Evolutionary conservation across 345 rosid species (phyloP).

Genomic region (Raphanus sativus): DNA sequence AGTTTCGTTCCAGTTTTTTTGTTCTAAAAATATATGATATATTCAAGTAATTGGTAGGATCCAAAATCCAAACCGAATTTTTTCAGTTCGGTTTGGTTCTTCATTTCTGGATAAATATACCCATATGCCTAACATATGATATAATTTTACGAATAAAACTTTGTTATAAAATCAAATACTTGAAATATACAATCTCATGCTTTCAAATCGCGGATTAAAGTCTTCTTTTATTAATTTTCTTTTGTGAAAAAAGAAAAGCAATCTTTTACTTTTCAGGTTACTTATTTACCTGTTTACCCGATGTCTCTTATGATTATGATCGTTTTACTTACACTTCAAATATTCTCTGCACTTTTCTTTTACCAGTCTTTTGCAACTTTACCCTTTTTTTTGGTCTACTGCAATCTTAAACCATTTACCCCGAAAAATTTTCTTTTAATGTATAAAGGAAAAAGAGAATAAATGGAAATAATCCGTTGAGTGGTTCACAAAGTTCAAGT

Average conservation of each 20-base stretch:
- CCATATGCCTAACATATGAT: too few relatives aligned
- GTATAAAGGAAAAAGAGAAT: neutral
- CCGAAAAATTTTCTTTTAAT: neutral
- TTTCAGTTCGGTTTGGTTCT: too few relatives aligned
- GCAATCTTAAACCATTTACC: neutral
- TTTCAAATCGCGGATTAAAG: too few relatives aligned
- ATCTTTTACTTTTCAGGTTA: slow-evolving; percentile 22
- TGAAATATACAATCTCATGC: too few relatives aligned
- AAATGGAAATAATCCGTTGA: neutral
- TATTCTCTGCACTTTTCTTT: slow-evolving; percentile 38
- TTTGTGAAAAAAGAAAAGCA: neutral
- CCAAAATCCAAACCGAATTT: too few relatives aligned
- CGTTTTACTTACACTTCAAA: slow-evolving; percentile 33
- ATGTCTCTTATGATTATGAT: slow-evolving; percentile 18
- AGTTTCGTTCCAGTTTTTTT: too few relatives aligned
- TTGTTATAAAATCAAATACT: too few relatives aligned
- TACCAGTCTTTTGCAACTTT: slow-evolving; percentile 27
- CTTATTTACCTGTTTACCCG: slow-evolving; percentile 33
- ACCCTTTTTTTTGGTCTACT: neutral
- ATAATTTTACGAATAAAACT: too few relatives aligned
- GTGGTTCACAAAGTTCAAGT: neutral
- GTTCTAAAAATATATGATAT: too few relatives aligned
- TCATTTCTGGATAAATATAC: too few relatives aligned
- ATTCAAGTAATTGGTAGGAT: too few relatives aligned
- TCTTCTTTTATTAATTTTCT: neutral